phyloP scores from a whole-genome alignment of 1,284 basidiomycete genomes.

The Paramarasmius palmivorus region DNA sequence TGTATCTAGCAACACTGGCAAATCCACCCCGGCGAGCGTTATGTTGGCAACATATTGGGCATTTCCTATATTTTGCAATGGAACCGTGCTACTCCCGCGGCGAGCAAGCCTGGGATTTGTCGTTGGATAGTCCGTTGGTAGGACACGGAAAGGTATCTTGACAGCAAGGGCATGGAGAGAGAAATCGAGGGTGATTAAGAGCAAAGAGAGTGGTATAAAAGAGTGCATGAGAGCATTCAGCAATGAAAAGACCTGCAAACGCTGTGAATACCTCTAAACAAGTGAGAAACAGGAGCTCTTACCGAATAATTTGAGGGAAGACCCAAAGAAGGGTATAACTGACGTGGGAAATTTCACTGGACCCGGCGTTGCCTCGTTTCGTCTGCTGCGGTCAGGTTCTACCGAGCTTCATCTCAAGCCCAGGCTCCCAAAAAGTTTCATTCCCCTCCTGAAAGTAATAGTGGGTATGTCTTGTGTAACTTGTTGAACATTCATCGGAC shows the following conservation, averaged over 20 bases:
- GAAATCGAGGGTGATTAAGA: constrained; percentile 16
- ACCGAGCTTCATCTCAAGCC: no score
- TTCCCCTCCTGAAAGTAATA: no score
- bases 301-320: no score
- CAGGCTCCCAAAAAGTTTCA: no score
- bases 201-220: constrained; percentile 15
- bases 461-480: no score
- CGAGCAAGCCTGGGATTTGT: constrained; percentile 25
- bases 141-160: constrained; percentile 50
- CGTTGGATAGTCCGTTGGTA: constrained; percentile 20
- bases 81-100: constrained; percentile 31
- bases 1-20: constrained; percentile 59
- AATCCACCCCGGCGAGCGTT: constrained; percentile 48
- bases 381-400: no score
- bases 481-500: no score
- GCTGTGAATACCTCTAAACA: not conserved
- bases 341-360: no score
- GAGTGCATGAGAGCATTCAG: constrained; percentile 9
- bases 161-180: constrained; percentile 30
- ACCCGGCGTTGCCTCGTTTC: no score
- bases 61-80: constrained; percentile 61
- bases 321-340: no score
- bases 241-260: not conserved
- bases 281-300: not conserved
- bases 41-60: constrained; percentile 61